Base-by-base conservation (phyloP, 2,329 filamentous ascomycete genomes). In the Fusarium nygamai region DNA sequence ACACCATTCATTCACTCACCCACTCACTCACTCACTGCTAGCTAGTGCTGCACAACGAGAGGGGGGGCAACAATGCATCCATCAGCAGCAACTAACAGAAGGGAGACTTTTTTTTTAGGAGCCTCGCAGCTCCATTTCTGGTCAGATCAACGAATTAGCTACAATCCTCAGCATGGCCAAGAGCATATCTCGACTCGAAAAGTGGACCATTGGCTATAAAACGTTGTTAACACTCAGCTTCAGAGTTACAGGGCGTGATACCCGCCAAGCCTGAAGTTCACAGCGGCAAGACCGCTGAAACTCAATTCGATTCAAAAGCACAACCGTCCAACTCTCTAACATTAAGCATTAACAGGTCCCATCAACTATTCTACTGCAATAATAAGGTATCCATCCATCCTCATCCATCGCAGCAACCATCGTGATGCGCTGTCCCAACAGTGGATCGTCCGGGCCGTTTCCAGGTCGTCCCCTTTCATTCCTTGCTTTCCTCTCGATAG, bases 361-460 rank as follows among this genome's bases (percentile, higher is more conserved):
- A 39, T 54, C 33, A 24, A 24, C 50, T 53, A 24, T 20, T 50
- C 50, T 36, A 24, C n/a, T 50, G 29, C 6, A n/a, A 33, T 36
- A 51, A 14, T 14, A 27, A 34, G 19, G 19, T 20, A 29, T 39
- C 24, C 36, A 19, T 38, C 17, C 33, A 34, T 34, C 13, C 33
- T 34, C 38, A 31, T 39, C 34, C 47, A 31, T 31, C 22, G 10
- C 6, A 24, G 39, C 39, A 46, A 19, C 12, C 56, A 74, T 63
- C 51, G 31, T 44, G 71, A 74, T 74, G 67, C 44, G 63, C 53
- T 74, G 71, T 59, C 29, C 57, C 39, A 59, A 50, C 64, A 62
- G 72, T 62, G 68, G 72, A 72, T 72, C 61, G 31, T 57, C 71
- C 71, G 71, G 59, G 46, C 59, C 67, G 72, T 74, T 74, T 72